Conservation (phyloP, 2,329 filamentous ascomycete species). For the Fusarium zealandicum region DNA sequence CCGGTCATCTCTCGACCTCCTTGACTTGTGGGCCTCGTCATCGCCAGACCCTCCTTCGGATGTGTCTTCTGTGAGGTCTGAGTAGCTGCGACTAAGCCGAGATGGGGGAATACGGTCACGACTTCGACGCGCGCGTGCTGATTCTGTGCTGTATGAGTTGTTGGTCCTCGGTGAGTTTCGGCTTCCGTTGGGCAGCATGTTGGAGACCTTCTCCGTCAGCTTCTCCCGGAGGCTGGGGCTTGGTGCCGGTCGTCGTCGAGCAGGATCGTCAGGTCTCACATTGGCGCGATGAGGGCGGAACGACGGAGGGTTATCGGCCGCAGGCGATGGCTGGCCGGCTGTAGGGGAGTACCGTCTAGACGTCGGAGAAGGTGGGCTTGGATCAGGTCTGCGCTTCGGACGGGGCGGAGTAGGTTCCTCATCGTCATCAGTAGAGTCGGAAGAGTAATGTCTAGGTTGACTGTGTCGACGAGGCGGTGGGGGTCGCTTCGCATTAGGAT, state of each 20-base stretch:
- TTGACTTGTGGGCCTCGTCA: constrained; percentile 42
- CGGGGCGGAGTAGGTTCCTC: constrained; percentile 47
- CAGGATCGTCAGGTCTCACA: constrained; percentile 45
- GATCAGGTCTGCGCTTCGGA: constrained; percentile 38
- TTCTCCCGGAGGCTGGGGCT: constrained; percentile 55
- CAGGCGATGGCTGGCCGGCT: constrained; percentile 40
- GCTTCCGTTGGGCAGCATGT: constrained; percentile 51
- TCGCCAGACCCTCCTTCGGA: constrained; percentile 47
- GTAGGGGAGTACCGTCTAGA: constrained; percentile 47
- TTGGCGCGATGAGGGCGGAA: constrained; percentile 47
- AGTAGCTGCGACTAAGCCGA: constrained; percentile 52
- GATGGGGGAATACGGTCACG: constrained; percentile 52
- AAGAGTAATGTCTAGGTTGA: constrained; percentile 55
- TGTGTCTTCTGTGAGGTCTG: constrained; percentile 49
- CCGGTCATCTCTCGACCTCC: constrained; percentile 37
- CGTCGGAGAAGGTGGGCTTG: constrained; percentile 39
- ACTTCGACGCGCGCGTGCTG: constrained; percentile 46
- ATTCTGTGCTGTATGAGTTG: constrained; percentile 42
- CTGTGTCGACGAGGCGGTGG: constrained; percentile 55
- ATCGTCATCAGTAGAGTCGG: constrained; percentile 53
- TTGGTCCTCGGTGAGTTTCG: constrained; percentile 48
- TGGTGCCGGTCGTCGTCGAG: constrained; percentile 46
- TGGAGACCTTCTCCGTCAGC: constrained; percentile 54
- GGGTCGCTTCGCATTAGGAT: constrained; percentile 45
- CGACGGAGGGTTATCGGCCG: constrained; percentile 34